These are phyloP conservation scores for Acacia pycnantha DNA, from an alignment of 331 rosid species.

Conservation along the genomic window DNA sequence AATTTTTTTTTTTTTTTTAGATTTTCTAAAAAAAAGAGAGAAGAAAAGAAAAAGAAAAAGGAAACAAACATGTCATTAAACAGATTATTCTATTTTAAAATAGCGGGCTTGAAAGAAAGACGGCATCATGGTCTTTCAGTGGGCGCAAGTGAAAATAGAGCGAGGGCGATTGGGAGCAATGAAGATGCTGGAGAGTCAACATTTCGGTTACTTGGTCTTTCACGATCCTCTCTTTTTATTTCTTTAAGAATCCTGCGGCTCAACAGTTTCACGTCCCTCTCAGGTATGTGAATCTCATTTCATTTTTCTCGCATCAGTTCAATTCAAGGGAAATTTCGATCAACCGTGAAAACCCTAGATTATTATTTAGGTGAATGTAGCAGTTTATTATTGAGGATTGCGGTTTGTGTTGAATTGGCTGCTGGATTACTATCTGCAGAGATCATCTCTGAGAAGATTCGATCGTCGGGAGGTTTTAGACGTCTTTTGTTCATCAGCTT, in stretches of 20 bases:
- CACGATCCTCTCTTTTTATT: conserved; percentile 8
- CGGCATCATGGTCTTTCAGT: conserved; percentile 21
- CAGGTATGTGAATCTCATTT: conserved; percentile 41
- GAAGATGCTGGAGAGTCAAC: conserved; percentile 35
- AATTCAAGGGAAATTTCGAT: conserved; percentile 26
- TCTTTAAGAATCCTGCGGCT: background rate
- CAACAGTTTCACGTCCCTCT: conserved; percentile 16
- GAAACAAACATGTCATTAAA: background rate
- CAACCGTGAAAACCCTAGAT: conserved; percentile 45
- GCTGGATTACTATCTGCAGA: conserved; percentile 32
- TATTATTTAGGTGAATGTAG: conserved; percentile 23
- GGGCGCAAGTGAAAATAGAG: conserved; percentile 1
- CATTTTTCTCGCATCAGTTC: background rate
- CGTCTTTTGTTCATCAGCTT: background rate
- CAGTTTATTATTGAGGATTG: background rate
- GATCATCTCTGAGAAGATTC: conserved; percentile 31
- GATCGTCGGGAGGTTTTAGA: conserved; percentile 31
- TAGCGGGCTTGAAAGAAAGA: background rate
- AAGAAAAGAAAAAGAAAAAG: no score
- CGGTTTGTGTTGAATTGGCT: conserved; percentile 6
- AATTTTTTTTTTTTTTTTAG: no score
- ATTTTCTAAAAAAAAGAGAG: no score
- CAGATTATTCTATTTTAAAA: background rate
- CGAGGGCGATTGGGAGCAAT: conserved; percentile 10
- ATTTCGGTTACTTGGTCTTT: conserved; percentile 15